Percentiles rank a stretch among this genome's conserved stretches.
These are phyloP conservation scores for Fusarium drepaniforme DNA, from an alignment of 2,329 filamentous ascomycete species.

Conservation along the genomic window DNA sequence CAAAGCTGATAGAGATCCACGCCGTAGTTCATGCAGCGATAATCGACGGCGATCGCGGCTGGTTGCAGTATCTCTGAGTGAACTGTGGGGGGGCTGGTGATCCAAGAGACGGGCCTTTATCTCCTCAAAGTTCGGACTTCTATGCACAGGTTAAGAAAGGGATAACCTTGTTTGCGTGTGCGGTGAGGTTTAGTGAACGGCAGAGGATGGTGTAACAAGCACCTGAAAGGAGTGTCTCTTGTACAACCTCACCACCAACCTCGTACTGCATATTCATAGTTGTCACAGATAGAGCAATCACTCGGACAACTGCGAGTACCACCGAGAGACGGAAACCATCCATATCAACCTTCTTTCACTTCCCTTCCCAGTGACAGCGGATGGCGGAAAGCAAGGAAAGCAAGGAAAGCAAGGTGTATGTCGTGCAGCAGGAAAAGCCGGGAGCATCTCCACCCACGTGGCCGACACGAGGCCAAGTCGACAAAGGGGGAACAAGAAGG, in stretches of 20 bases:
- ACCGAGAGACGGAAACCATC: conserved; percentile 2
- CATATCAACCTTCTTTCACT: neutral
- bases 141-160: conserved; percentile 4
- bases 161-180: neutral
- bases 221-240: neutral
- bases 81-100: conserved; percentile 13
- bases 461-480: conserved; percentile 16
- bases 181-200: neutral
- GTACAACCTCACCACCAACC: conserved; percentile 1
- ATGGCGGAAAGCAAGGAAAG: neutral
- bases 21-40: conserved; percentile 18
- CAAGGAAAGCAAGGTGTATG: conserved; percentile 16
- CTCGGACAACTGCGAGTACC: neutral
- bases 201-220: neutral
- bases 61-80: conserved; percentile 1
- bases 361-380: neutral
- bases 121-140: neutral
- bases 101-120: conserved; percentile 16
- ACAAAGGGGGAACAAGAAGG: neutral
- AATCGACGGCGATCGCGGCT: conserved; percentile 25
- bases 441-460: conserved; percentile 18
- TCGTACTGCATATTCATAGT: conserved; percentile 8
- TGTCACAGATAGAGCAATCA: neutral
- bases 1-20: neutral
- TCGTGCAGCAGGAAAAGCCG: conserved; percentile 17